phyloP scores from a whole-genome alignment of 1,139 yeast species.

The Saccharomyces pastorianus region DNA sequence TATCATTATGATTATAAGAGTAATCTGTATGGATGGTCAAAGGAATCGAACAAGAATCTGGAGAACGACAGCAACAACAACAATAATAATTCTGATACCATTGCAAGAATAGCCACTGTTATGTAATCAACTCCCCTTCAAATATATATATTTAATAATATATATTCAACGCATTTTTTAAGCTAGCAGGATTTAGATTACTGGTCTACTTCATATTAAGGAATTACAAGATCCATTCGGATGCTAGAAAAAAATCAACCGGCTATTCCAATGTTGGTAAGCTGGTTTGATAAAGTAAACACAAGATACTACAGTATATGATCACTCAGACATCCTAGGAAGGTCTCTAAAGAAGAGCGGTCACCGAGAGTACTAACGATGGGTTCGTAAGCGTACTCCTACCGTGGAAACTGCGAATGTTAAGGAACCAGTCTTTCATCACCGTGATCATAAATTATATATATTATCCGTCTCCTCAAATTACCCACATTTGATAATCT shows the following conservation, averaged over 20 bases:
- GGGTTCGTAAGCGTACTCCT: slow-evolving; percentile 76
- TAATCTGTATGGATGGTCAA: slow-evolving; percentile 30
- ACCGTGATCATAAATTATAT: slow-evolving; percentile 32
- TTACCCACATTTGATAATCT: background rate
- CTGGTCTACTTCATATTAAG: background rate
- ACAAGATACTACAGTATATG: slow-evolving; percentile 4
- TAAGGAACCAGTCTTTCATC: slow-evolving; percentile 62
- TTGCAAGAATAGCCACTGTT: slow-evolving; percentile 19
- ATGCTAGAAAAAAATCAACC: background rate
- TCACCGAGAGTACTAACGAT: slow-evolving; percentile 71
- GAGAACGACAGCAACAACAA: slow-evolving; percentile 1
- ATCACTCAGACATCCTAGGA: slow-evolving; percentile 56
- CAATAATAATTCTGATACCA: slow-evolving; percentile 13
- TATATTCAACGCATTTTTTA: background rate
- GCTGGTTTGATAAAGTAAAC: background rate
- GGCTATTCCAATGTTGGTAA: background rate
- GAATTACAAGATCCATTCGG: background rate
- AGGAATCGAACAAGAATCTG: slow-evolving; percentile 5
- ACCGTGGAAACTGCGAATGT: slow-evolving; percentile 97
- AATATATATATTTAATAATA: background rate
- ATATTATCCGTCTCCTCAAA: background rate
- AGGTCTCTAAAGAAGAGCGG: slow-evolving; percentile 51
- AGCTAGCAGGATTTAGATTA: background rate
- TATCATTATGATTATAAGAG: slow-evolving; percentile 28
- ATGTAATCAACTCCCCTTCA: slow-evolving; percentile 1